These are phyloP conservation scores for Ceratocystis cubensis DNA, from an alignment of 2,329 filamentous ascomycete genomes.

Conservation along the genomic window DNA sequence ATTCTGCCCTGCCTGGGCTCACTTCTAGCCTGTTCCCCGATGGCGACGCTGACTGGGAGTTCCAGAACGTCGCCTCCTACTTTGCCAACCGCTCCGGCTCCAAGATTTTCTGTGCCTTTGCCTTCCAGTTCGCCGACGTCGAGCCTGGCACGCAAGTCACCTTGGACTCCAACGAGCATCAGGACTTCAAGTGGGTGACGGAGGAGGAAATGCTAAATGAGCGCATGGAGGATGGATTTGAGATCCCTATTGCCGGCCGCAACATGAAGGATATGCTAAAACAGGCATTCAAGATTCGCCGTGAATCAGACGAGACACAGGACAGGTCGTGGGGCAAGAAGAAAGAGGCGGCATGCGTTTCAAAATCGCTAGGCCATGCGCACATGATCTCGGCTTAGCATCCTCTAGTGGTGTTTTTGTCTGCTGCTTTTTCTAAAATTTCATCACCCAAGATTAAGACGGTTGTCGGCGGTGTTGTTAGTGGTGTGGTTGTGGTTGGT, in stretches of 20 bases:
- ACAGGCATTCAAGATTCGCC: constrained; percentile 19
- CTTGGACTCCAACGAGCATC: constrained; percentile 33
- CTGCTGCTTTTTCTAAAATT: no score
- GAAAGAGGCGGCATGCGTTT: background rate
- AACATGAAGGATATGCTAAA: constrained; percentile 20
- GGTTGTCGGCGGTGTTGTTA: no score
- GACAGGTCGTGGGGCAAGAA: background rate
- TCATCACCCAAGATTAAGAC: no score
- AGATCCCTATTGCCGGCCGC: constrained; percentile 27
- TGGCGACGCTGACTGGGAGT: constrained; percentile 10
- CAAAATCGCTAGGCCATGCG: background rate
- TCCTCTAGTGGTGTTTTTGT: background rate
- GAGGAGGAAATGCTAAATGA: constrained; percentile 30
- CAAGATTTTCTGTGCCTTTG: constrained; percentile 27
- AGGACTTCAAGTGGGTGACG: constrained; percentile 31
- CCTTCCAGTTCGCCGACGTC: constrained; percentile 30
- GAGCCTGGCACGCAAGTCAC: constrained; percentile 24
- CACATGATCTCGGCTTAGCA: background rate
- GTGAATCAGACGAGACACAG: constrained; percentile 15
- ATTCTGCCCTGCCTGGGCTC: constrained; percentile 10
- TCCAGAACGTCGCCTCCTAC: constrained; percentile 13
- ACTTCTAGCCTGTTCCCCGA: constrained; percentile 9
- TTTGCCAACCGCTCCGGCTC: constrained; percentile 30
- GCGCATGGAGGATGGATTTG: constrained; percentile 25
- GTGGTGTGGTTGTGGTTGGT: no score